A percentile compares a stretch with the other conserved stretches of the same genome.
Evolutionary conservation across 306 rosid species (phyloP).

Genomic region (Rosa rugosa): DNA sequence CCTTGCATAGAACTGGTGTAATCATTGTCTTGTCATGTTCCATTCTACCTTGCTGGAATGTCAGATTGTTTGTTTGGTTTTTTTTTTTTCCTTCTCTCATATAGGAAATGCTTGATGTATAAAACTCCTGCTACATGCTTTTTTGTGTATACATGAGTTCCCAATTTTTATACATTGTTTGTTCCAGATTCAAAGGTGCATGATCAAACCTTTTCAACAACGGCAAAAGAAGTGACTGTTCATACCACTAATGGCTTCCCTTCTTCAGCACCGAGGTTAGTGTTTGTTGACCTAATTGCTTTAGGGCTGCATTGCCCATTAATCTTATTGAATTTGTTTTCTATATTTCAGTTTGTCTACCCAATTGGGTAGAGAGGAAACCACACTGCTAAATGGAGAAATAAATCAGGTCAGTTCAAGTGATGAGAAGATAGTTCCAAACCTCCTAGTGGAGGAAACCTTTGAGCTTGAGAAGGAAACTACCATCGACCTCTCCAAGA

Average conservation of each 20-base stretch:
- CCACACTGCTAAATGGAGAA: slow-evolving; percentile 27
- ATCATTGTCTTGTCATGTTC: neutral
- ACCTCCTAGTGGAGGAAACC: slow-evolving; percentile 30
- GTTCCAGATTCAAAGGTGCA: slow-evolving; percentile 40
- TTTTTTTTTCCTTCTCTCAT: neutral
- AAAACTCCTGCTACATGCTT: neutral
- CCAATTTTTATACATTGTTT: slow-evolving; percentile 3
- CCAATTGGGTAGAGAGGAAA: slow-evolving; percentile 39
- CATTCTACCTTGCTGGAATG: neutral
- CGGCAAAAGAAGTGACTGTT: slow-evolving; percentile 41
- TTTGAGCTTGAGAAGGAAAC: slow-evolving; percentile 45
- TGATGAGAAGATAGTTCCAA: slow-evolving; percentile 37
- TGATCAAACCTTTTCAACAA: slow-evolving; percentile 35
- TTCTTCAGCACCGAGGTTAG: slow-evolving; percentile 46
- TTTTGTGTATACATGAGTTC: neutral
- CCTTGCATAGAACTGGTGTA: too few relatives aligned
- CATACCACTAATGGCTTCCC: slow-evolving; percentile 53
- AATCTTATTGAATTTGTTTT: slow-evolving; percentile 19
- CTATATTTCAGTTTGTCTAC: slow-evolving; percentile 47
- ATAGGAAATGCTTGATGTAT: neutral
- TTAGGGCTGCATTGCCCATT: neutral
- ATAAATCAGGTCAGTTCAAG: slow-evolving; percentile 26
- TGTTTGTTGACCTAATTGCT: slow-evolving; percentile 15
- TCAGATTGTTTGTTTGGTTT: neutral
- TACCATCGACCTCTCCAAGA: slow-evolving; percentile 47